Conservation (phyloP, 441 rosid genomes). For the Lepidium campestre region DNA sequence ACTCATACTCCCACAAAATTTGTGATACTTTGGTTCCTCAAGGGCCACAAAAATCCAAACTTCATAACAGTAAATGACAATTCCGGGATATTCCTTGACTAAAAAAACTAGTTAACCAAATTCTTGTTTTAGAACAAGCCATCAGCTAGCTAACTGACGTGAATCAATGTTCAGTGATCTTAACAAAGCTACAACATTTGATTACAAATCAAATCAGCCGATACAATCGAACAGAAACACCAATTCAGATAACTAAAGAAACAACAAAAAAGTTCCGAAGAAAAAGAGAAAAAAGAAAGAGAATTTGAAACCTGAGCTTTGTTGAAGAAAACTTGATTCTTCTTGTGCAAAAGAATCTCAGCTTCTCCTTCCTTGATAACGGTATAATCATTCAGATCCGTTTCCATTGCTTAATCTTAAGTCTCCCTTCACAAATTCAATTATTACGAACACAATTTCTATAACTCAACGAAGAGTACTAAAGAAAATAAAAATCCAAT, state of each 20-base stretch:
- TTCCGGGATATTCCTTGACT: not conserved
- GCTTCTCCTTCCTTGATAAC: conserved; percentile 89
- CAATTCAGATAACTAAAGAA: not conserved
- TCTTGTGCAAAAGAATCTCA: conserved; percentile 84
- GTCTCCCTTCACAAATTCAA: not conserved
- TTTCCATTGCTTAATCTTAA: conserved; percentile 22
- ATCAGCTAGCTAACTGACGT: not conserved
- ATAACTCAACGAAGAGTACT: not conserved
- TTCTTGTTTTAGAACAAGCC: not conserved
- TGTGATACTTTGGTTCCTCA: not conserved
- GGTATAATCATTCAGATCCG: conserved; percentile 56
- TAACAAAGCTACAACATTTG: not conserved
- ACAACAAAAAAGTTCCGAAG: not conserved
- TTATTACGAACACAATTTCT: not conserved
- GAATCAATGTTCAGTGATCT: not conserved
- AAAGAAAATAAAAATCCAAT: not conserved
- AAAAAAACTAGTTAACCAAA: not conserved
- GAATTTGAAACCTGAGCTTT: conserved; percentile 69
- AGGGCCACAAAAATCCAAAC: not conserved
- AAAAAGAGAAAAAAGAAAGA: conserved; percentile 1
- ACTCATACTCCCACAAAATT: not conserved
- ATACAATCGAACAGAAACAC: not conserved
- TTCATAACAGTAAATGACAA: not conserved
- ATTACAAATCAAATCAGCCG: not conserved
- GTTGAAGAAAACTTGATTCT: conserved; percentile 85